Conservation (phyloP, 2,329 filamentous ascomycete genomes). For the Iodosphaeria phyllophila region DNA sequence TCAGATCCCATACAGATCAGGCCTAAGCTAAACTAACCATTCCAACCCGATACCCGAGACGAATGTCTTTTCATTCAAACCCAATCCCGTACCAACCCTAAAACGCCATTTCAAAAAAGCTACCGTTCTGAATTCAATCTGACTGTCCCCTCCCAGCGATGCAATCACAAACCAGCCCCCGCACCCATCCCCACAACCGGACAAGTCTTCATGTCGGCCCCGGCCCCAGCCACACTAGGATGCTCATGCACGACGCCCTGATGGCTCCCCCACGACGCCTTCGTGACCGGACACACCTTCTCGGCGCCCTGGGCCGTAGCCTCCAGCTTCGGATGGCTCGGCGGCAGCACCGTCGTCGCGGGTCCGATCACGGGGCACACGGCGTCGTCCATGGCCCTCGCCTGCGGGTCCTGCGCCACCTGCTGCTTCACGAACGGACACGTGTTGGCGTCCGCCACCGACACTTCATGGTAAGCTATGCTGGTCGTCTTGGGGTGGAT, state of each 20-base stretch:
- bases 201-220: slow-evolving; percentile 18
- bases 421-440: slow-evolving; percentile 18
- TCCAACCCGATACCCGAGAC: too few species aligned
- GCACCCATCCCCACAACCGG: slow-evolving; percentile 22
- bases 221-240: slow-evolving; percentile 14
- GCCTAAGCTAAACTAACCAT: too few species aligned
- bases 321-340: slow-evolving; percentile 17
- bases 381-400: slow-evolving; percentile 20
- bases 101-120: too few species aligned
- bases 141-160: too few species aligned
- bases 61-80: too few species aligned
- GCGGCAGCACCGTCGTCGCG: slow-evolving; percentile 21
- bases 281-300: slow-evolving; percentile 23
- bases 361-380: slow-evolving; percentile 23
- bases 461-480: slow-evolving; percentile 5
- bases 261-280: slow-evolving; percentile 22
- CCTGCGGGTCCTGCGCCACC: slow-evolving; percentile 17
- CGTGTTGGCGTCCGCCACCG: slow-evolving; percentile 16
- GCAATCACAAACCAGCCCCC: too few species aligned
- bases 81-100: too few species aligned
- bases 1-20: too few species aligned
- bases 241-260: slow-evolving; percentile 19
- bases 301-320: slow-evolving; percentile 12
- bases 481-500: slow-evolving; percentile 8
- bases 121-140: too few species aligned